Evolutionary conservation across 2,329 filamentous ascomycete species (phyloP).

Genomic region (Aureobasidium lini): DNA sequence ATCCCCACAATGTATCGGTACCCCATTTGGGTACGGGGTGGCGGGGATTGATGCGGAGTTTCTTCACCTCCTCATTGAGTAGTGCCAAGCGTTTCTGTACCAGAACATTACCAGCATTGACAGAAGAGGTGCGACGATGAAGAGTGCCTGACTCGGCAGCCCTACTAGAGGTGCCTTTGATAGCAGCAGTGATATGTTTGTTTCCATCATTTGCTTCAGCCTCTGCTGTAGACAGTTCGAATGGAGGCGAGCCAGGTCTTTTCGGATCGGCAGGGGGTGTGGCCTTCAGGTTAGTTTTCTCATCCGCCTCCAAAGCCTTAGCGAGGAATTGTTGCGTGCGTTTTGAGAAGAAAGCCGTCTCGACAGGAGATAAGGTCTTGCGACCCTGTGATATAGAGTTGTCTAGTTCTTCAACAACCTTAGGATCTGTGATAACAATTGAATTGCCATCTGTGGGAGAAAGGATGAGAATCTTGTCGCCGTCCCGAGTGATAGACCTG

Average conservation of each 20-base stretch:
- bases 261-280: neutral
- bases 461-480: neutral
- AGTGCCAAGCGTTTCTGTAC: neutral
- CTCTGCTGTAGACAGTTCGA: neutral
- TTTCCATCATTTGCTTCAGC: neutral
- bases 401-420: neutral
- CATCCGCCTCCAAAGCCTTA: neutral
- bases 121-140: neutral
- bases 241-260: neutral
- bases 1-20: neutral
- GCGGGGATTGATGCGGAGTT: neutral
- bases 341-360: neutral
- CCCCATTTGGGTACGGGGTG: neutral
- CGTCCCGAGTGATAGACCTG: neutral
- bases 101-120: neutral
- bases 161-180: neutral
- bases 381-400: neutral
- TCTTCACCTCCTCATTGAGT: neutral
- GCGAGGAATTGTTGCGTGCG: neutral
- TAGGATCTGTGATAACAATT: neutral
- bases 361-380: neutral
- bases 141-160: neutral
- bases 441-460: neutral
- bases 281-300: neutral
- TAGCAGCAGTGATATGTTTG: neutral